Evolutionary conservation across 2,329 filamentous ascomycete species (phyloP), one percentile per base, ranked within the genome.

Genomic region (Stemphylium vesicarium): DNA sequence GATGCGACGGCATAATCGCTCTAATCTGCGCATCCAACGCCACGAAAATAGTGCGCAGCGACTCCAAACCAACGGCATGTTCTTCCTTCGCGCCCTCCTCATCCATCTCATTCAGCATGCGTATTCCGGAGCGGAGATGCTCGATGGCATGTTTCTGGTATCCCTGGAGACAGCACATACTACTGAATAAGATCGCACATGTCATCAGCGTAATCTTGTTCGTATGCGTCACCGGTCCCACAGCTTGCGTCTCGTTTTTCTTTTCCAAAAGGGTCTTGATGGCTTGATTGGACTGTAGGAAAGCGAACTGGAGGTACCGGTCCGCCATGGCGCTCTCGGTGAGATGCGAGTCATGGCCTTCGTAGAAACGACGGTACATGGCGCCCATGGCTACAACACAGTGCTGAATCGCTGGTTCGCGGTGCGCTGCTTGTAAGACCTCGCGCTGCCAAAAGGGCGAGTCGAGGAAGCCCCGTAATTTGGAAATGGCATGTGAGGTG

Each of bases 161-260:
- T 8, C 70, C 69, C 52, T 74, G 70, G 3, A 75, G 61, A 37
- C 69, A 71, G 11, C 68, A 65, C 55, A 73, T 62, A 47, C 61
- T 72, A 44, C 64, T 62, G 52, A 73, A 73, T 1, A 74, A 49
- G 6, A 75, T 57, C 37, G 66, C 69, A 18, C 61, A 68, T 18
- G 70, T 69, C 66, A 75, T 67, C 24, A 72, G 46, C 16, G 66
- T 69, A 16, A 72, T 50, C 47, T 62, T 73, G 10, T 73, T 63
- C 6, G 50, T 47, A 2, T 11, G 26, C 26, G 26, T 11, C 26
- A 29, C 10, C 2, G 10, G 26, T 16, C 59, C 49, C 12, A 29
- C 12, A 13, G 26, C 33, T 6, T 40, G 58, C 8, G 26, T 50
- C 9, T 46, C 38, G 2, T 20, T 51, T 12, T 53, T 56, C 6